Percentiles rank a stretch among this genome's conserved stretches.
Conservation (phyloP, 2,329 filamentous ascomycete species). For the Raffaelea arxii region DNA sequence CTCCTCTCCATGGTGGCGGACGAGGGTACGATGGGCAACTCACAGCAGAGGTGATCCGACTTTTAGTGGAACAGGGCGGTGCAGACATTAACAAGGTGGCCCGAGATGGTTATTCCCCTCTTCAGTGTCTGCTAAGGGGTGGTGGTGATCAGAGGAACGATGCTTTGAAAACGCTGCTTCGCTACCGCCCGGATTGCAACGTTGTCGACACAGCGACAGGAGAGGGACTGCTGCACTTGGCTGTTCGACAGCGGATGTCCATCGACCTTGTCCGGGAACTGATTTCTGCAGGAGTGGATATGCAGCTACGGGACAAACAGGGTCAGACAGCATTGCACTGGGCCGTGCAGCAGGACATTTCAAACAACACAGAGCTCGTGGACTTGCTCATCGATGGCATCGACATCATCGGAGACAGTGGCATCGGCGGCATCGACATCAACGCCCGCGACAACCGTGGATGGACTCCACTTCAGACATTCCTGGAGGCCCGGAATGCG, state of each 20-base stretch:
- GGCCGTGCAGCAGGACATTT: not conserved
- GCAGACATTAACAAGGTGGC: not conserved
- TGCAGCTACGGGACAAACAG: slow-evolving; percentile 12
- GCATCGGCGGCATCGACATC: not conserved
- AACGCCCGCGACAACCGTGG: slow-evolving; percentile 8
- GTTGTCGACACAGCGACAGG: not conserved
- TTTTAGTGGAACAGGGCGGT: not conserved
- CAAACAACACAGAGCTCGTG: too few species aligned
- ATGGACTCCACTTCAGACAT: slow-evolving; percentile 8
- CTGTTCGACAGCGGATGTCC: not conserved
- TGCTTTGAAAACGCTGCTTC: not conserved
- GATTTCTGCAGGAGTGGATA: slow-evolving; percentile 14
- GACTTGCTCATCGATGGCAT: too few species aligned
- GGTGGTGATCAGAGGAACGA: not conserved
- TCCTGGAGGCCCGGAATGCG: not conserved
- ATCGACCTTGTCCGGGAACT: slow-evolving; percentile 14
- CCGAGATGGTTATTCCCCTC: not conserved
- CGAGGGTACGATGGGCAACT: not conserved
- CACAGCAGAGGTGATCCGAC: not conserved
- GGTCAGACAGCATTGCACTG: slow-evolving; percentile 12
- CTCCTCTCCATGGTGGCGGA: slow-evolving; percentile 5
- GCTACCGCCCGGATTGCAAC: not conserved
- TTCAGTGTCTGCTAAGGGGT: not conserved
- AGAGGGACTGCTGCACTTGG: not conserved
- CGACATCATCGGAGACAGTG: too few species aligned